Evolutionary conservation across 2,329 filamentous ascomycete species (phyloP), one percentile per base, ranked within the genome.

Genomic region (Sporothrix brasiliensis): DNA sequence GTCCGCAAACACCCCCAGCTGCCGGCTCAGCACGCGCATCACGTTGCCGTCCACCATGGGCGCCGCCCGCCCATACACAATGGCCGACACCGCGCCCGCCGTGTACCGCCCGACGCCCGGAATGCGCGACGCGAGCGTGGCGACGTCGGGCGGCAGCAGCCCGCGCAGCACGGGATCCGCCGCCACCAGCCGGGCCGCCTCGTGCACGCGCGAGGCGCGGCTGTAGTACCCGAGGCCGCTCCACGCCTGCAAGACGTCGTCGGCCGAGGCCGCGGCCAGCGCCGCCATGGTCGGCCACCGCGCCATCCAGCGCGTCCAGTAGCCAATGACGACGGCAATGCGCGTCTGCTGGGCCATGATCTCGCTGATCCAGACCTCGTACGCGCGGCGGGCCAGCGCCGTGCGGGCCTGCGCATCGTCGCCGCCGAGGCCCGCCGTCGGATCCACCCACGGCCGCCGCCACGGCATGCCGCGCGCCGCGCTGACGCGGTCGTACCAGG

Each of bases 291-390:
- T 87, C 0, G 87, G 87, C 87, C 87, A 90, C 70, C 83, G 83
- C 0, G 77, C 80, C 80, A 88, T 88, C 88, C 88, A 90, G 0
- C 81, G 81, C 41, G 84, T 86, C 85, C 87, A 90, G 76, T 90
- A 90, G 65, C 85, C 86, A 24, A 89, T 85, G 0, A 89, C 88
- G 7, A 84, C 85, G 2, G 85, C 83, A 4, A 90, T 88, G 39
- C 88, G 85, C 1, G 88, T 90, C 78, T 90, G 88, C 77, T 90
- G 88, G 13, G 89, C 82, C 88, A 90, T 90, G 74, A 89, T 86
- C 79, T 90, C 88, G 75, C 85, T 87, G 75, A 90, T 88, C 86
- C 87, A 89, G 61, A 90, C 87, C 76, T 89, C 84, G 78, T 90
- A 90, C 1, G 87, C 88, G 63, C 88, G 84, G 41, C 79, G 82